Conservation (phyloP, 2,329 filamentous ascomycete species). For the Aspergillus ochraceus region DNA sequence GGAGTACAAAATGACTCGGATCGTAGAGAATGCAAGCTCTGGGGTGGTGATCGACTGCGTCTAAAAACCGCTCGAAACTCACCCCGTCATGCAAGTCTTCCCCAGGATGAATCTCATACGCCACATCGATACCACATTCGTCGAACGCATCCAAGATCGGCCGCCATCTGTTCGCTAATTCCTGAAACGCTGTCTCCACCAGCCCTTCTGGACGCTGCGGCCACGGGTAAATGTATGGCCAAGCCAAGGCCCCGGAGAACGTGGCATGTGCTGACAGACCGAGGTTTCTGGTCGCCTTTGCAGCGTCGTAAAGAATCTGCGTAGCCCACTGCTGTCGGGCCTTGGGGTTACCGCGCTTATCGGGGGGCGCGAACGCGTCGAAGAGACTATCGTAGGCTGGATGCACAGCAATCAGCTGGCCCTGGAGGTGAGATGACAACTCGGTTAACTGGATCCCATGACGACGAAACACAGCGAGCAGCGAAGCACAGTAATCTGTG, state of each 20-base stretch:
- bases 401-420: background rate
- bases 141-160: background rate
- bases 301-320: background rate
- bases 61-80: background rate
- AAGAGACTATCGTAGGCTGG: background rate
- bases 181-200: background rate
- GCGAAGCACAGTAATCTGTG: background rate
- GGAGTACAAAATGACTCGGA: background rate
- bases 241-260: background rate
- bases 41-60: background rate
- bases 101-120: background rate
- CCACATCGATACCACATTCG: background rate
- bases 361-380: background rate
- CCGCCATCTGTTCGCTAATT: background rate
- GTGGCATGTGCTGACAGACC: background rate
- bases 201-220: background rate
- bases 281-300: background rate
- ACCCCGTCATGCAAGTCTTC: background rate
- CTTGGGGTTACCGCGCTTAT: background rate
- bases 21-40: background rate
- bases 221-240: background rate
- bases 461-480: background rate
- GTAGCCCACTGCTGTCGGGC: background rate
- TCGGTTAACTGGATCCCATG: background rate
- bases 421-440: background rate